Conservation (phyloP, 2,329 filamentous ascomycete genomes). For the Clonostachys sp. region DNA sequence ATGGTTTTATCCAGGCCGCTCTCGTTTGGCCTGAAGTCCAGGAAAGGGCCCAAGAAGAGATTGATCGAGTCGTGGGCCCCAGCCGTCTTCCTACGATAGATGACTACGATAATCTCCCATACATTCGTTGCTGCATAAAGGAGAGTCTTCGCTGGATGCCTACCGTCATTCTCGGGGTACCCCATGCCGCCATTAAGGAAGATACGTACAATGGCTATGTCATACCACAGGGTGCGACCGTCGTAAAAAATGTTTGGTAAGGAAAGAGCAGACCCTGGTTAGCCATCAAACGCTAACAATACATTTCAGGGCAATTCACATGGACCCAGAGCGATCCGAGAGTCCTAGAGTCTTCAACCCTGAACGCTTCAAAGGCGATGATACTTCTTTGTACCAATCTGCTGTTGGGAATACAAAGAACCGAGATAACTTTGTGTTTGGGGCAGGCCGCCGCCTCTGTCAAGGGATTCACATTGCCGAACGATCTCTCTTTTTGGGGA, state of each 20-base stretch:
- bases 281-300: not conserved
- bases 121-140: slow-evolving; percentile 38
- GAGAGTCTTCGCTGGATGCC: slow-evolving; percentile 42
- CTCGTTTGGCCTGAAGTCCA: slow-evolving; percentile 30
- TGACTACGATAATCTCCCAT: slow-evolving; percentile 34
- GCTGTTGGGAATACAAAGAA: slow-evolving; percentile 25
- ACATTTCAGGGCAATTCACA: slow-evolving; percentile 35
- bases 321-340: slow-evolving; percentile 33
- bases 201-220: slow-evolving; percentile 29
- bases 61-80: slow-evolving; percentile 34
- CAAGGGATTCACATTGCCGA: slow-evolving; percentile 52
- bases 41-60: slow-evolving; percentile 23
- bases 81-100: slow-evolving; percentile 29
- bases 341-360: slow-evolving; percentile 37
- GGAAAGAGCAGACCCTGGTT: not conserved
- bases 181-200: slow-evolving; percentile 28
- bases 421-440: slow-evolving; percentile 49
- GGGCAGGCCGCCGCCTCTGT: slow-evolving; percentile 51
- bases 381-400: slow-evolving; percentile 16
- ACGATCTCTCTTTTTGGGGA: slow-evolving; percentile 39
- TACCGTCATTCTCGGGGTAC: slow-evolving; percentile 25
- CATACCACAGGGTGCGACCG: slow-evolving; percentile 34
- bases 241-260: slow-evolving; percentile 35
- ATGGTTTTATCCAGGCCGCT: slow-evolving; percentile 40
- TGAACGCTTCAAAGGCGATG: slow-evolving; percentile 18